Evolutionary conservation across 1,284 basidiomycete genomes (phyloP).

Genomic region (Cryptococcus wingfieldii): DNA sequence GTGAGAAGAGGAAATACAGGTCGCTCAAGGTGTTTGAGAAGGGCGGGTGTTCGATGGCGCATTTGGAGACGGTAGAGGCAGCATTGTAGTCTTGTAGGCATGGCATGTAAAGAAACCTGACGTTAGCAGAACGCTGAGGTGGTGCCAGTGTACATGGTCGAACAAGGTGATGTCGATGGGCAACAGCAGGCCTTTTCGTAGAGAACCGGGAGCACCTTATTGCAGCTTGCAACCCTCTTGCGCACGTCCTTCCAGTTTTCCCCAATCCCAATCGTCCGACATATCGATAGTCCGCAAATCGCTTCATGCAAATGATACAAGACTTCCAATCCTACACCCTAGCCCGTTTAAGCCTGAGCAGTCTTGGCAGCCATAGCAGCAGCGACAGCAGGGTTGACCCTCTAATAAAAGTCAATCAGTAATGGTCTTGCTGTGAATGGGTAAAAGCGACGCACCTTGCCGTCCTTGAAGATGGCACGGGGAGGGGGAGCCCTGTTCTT

Average conservation of each 20-base stretch:
- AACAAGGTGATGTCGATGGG: neutral
- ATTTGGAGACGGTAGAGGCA: constrained; percentile 43
- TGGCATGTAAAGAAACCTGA: neutral
- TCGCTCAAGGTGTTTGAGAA: constrained; percentile 53
- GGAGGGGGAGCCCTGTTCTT: constrained; percentile 95
- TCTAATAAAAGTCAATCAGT: constrained; percentile 51
- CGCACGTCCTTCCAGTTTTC: too few relatives aligned
- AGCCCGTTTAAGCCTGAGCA: constrained; percentile 36
- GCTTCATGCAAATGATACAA: constrained; percentile 18
- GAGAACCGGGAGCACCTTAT: too few relatives aligned
- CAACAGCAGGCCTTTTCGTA: neutral
- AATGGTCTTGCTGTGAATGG: neutral
- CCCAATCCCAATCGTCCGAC: neutral
- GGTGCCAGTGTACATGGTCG: neutral
- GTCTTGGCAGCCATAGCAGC: constrained; percentile 57
- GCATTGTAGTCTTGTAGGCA: constrained; percentile 2
- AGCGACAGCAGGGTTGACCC: constrained; percentile 72
- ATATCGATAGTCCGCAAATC: neutral
- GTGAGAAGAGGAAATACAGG: constrained; percentile 54
- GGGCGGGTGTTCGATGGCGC: constrained; percentile 57
- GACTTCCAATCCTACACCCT: constrained; percentile 8
- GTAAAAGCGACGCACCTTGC: constrained; percentile 58
- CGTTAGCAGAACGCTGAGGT: neutral
- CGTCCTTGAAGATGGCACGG: constrained; percentile 95
- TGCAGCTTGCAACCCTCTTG: too few relatives aligned